Percentiles rank a stretch among this genome's conserved stretches.
Conservation (phyloP, 371 early-diverging fungal genomes). For the Lichtheimia ramosa region DNA sequence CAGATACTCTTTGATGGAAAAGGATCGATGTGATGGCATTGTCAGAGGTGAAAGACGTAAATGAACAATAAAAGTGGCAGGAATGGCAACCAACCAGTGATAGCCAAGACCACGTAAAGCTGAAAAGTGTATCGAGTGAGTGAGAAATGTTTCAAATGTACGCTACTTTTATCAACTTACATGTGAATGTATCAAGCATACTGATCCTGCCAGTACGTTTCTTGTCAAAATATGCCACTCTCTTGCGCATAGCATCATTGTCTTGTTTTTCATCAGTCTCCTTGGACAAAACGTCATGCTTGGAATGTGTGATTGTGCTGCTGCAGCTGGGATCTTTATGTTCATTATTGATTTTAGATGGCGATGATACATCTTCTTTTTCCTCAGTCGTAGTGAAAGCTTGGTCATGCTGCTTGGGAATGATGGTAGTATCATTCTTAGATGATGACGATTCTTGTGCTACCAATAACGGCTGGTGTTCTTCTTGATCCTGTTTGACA, state of each 20-base stretch:
- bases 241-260: slow-evolving; percentile 7
- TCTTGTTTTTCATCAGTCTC: background rate
- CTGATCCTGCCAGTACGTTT: slow-evolving; percentile 34
- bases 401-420: background rate
- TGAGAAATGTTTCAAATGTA: background rate
- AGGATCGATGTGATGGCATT: slow-evolving; percentile 33
- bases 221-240: slow-evolving; percentile 33
- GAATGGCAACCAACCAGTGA: slow-evolving; percentile 36
- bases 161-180: slow-evolving; percentile 14
- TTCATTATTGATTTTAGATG: too few relatives aligned
- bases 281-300: too few relatives aligned
- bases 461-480: too few relatives aligned
- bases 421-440: background rate
- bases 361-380: background rate
- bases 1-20: slow-evolving; percentile 34
- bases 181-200: slow-evolving; percentile 34
- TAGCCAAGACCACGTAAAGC: slow-evolving; percentile 43
- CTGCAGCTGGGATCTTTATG: too few relatives aligned
- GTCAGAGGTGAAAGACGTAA: slow-evolving; percentile 42
- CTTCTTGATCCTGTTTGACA: too few relatives aligned
- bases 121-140: background rate
- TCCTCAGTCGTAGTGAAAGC: background rate
- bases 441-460: background rate
- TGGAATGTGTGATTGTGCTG: too few relatives aligned
- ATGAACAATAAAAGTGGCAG: slow-evolving; percentile 44